Percentiles rank a stretch among this genome's conserved stretches.
Conservation (phyloP, 768 basidiomycete species). For the Tricholomella constricta region DNA sequence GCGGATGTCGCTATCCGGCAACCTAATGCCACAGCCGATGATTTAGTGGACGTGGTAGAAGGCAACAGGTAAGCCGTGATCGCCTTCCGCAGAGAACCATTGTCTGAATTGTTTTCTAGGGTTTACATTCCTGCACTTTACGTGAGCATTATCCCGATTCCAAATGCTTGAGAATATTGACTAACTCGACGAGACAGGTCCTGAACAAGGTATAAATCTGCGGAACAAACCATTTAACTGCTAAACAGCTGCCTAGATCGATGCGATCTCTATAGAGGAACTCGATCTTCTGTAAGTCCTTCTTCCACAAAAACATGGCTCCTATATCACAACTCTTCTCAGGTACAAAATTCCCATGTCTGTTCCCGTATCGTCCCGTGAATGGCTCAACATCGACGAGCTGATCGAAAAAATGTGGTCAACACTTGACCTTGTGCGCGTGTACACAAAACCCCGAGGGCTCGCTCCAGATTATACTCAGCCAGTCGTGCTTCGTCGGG, state of each 20-base stretch:
- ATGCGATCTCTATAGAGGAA: slow-evolving; percentile 98
- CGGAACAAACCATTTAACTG: slow-evolving; percentile 1
- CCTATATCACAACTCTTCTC: slow-evolving; percentile 6
- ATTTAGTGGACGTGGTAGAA: slow-evolving; percentile 96
- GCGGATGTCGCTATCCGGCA: slow-evolving; percentile 92
- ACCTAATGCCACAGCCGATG: slow-evolving; percentile 89
- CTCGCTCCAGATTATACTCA: slow-evolving; percentile 85
- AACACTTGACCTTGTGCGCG: slow-evolving; percentile 87
- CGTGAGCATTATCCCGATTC: slow-evolving; percentile 44
- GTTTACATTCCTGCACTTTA: slow-evolving; percentile 94
- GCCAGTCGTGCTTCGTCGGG: slow-evolving; percentile 83
- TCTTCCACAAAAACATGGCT: neutral
- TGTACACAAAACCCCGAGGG: slow-evolving; percentile 96
- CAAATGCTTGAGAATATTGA: neutral
- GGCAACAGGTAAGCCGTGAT: slow-evolving; percentile 74
- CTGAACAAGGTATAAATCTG: slow-evolving; percentile 70
- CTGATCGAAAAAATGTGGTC: slow-evolving; percentile 93
- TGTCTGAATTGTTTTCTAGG: slow-evolving; percentile 36
- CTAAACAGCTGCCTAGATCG: slow-evolving; percentile 58
- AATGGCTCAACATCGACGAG: slow-evolving; percentile 98
- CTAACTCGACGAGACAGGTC: slow-evolving; percentile 43
- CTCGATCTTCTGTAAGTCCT: slow-evolving; percentile 78
- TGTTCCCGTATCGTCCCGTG: slow-evolving; percentile 89
- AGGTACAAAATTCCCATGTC: slow-evolving; percentile 94
- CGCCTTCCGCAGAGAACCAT: neutral